These are phyloP conservation scores for Gaertneriomyces sp. DNA, from an alignment of 192 early-diverging fungal genomes.

Conservation along the genomic window DNA sequence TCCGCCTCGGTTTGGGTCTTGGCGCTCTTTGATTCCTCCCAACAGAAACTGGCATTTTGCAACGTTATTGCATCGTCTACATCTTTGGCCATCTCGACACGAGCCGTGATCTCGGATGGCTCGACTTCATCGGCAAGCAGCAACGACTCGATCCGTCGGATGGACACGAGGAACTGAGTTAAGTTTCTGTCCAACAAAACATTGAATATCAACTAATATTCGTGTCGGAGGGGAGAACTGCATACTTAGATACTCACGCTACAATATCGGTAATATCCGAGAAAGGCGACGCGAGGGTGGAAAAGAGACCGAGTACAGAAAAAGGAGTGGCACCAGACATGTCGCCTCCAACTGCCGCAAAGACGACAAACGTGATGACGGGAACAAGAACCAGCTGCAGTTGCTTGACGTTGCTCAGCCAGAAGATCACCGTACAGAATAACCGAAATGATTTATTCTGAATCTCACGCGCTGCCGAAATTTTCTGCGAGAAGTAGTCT, in stretches of 20 bases:
- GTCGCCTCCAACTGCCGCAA: constrained; percentile 8
- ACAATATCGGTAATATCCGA: constrained; percentile 2
- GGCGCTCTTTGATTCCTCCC: constrained; percentile 5
- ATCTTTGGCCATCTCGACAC: constrained; percentile 4
- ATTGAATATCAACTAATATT: no score
- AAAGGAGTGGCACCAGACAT: neutral
- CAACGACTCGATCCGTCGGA: no score
- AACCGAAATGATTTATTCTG: neutral
- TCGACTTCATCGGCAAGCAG: neutral
- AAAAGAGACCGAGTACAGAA: neutral
- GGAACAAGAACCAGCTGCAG: constrained; percentile 13
- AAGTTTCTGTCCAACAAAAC: no score
- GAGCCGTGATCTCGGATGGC: constrained; percentile 1
- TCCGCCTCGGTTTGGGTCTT: neutral
- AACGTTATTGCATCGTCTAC: neutral
- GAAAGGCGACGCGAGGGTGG: neutral
- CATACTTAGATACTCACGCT: no score
- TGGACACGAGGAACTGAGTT: no score
- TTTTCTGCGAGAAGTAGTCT: constrained; percentile 20
- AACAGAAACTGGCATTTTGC: constrained; percentile 9
- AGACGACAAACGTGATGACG: constrained; percentile 16
- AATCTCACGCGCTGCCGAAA: constrained; percentile 13
- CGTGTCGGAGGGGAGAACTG: no score
- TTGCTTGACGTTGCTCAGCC: constrained; percentile 6
- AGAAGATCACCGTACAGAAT: constrained; percentile 7